Evolutionary conservation across 495 filamentous ascomycete genomes (phyloP).

Genomic region (Cetradonia linearis): DNA sequence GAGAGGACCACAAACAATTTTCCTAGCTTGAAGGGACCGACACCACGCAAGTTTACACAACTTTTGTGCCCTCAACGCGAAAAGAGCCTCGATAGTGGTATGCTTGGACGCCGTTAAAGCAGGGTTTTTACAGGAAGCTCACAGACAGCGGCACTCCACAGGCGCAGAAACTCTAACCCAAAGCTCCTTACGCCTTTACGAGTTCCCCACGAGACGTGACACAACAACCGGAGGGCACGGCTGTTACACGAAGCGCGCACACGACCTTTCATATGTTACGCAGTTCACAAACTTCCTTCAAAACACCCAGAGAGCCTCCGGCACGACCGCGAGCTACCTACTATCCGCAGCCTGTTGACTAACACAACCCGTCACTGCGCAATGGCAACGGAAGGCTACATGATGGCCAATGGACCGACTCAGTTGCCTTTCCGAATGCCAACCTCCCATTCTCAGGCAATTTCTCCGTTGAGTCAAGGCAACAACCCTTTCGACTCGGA

Average conservation of each 20-base stretch:
- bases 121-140: slow-evolving; percentile 3
- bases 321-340: background rate
- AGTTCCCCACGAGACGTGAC: background rate
- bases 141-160: background rate
- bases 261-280: background rate
- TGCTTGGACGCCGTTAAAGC: background rate
- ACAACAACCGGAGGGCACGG: background rate
- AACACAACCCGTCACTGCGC: background rate
- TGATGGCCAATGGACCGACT: slow-evolving; percentile 16
- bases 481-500: slow-evolving; percentile 24
- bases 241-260: background rate
- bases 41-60: slow-evolving; percentile 7
- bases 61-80: background rate
- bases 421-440: slow-evolving; percentile 18
- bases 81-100: background rate
- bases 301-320: background rate
- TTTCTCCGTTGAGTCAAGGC: slow-evolving; percentile 23
- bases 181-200: background rate
- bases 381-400: slow-evolving; percentile 21
- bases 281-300: background rate
- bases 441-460: slow-evolving; percentile 21
- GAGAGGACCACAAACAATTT: background rate
- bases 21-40: background rate
- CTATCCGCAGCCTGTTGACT: background rate
- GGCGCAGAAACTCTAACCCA: background rate